Conservation (phyloP, 148 eudicot genomes). For the Suaeda aralocaspica region DNA sequence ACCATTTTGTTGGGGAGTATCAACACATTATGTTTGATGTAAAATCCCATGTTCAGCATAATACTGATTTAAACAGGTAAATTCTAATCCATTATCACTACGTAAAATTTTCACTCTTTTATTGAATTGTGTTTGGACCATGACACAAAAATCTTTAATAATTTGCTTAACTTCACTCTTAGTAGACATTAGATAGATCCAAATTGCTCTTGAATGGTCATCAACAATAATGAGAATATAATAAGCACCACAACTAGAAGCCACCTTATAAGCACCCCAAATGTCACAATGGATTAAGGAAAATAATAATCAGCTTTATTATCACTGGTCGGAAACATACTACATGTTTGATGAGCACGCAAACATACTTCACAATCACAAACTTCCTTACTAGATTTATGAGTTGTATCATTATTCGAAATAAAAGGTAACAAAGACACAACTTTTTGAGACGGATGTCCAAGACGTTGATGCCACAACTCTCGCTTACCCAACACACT, state of each 20-base stretch:
- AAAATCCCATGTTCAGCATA: too few species aligned
- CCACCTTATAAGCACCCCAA: slow-evolving; percentile 11
- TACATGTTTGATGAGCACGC: not conserved
- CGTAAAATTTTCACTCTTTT: not conserved
- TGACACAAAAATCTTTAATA: not conserved
- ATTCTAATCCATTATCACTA: too few species aligned
- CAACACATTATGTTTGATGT: too few species aligned
- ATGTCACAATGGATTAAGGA: slow-evolving; percentile 6
- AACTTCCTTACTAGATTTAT: not conserved
- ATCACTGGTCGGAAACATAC: not conserved
- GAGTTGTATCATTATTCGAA: not conserved
- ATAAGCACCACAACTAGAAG: slow-evolving; percentile 5
- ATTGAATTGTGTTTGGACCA: slow-evolving; percentile 1
- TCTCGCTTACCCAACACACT: not conserved
- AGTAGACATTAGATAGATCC: not conserved
- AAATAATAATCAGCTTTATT: not conserved
- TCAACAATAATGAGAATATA: not conserved
- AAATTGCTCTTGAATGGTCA: too few species aligned
- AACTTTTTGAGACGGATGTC: not conserved
- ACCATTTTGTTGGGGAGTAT: too few species aligned
- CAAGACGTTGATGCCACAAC: not conserved
- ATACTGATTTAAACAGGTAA: too few species aligned
- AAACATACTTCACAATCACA: slow-evolving; percentile 8
- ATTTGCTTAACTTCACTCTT: not conserved
- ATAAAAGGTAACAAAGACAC: not conserved